Evolutionary conservation across 2,329 filamentous ascomycete species (phyloP).

Genomic region (Byssothecium circinans): DNA sequence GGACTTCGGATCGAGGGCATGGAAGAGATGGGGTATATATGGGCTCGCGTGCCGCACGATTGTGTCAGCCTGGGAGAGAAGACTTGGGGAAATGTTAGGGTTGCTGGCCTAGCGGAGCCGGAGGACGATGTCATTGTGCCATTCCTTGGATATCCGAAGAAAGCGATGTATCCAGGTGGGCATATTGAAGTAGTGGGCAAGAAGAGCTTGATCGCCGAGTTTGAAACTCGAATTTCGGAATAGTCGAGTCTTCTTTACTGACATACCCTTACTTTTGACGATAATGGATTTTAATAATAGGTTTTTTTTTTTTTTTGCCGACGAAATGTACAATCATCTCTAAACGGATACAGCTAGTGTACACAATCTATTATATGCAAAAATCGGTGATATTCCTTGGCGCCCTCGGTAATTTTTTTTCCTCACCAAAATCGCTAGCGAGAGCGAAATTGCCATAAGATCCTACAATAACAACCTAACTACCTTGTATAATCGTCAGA

Average conservation of each 20-base stretch:
- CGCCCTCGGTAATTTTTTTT: no score
- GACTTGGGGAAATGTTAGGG: conserved; percentile 26
- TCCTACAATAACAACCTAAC: no score
- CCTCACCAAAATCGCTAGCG: no score
- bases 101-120: conserved; percentile 22
- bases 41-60: conserved; percentile 13
- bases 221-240: background rate
- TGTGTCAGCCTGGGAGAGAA: background rate
- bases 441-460: no score
- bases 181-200: conserved; percentile 20
- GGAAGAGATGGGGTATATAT: conserved; percentile 26
- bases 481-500: no score
- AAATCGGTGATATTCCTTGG: no score
- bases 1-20: conserved; percentile 32
- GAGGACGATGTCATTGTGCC: conserved; percentile 25
- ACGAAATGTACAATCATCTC: no score
- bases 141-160: conserved; percentile 15
- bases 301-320: no score
- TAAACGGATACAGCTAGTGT: no score
- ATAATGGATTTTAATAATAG: conserved; percentile 25
- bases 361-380: no score
- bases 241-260: background rate
- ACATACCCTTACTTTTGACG: background rate
- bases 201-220: conserved; percentile 18
- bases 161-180: conserved; percentile 12